A percentile compares a stretch with the other conserved stretches of the same genome.
Evolutionary conservation across 441 rosid genomes (phyloP).

Genomic region (Jatropha podagrica): DNA sequence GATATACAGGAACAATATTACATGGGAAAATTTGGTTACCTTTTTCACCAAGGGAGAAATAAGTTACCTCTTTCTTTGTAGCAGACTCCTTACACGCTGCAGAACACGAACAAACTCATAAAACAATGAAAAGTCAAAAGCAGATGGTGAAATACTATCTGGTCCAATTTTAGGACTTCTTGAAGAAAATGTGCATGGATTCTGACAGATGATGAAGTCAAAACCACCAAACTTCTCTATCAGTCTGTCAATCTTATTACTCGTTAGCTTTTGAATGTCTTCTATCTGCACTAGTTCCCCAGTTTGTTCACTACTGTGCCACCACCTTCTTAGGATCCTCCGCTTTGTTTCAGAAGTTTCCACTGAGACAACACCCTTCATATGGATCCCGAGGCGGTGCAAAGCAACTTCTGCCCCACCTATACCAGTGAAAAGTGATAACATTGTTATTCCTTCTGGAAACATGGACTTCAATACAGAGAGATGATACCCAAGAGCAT

Average conservation of each 20-base stretch:
- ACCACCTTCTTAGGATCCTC: slow-evolving; percentile 68
- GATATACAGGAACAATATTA: background rate
- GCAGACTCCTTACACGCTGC: slow-evolving; percentile 60
- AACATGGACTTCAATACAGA: slow-evolving; percentile 68
- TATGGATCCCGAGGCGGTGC: slow-evolving; percentile 69
- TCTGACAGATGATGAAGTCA: slow-evolving; percentile 78
- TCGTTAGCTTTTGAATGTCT: slow-evolving; percentile 56
- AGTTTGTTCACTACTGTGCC: slow-evolving; percentile 61
- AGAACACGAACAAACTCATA: slow-evolving; percentile 70
- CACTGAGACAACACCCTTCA: slow-evolving; percentile 71
- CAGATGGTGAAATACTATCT: slow-evolving; percentile 20
- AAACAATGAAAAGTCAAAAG: slow-evolving; percentile 63
- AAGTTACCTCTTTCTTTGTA: slow-evolving; percentile 38
- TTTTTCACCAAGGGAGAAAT: background rate
- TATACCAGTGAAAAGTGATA: slow-evolving; percentile 74
- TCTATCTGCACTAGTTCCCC: slow-evolving; percentile 82
- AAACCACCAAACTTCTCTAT: slow-evolving; percentile 56
- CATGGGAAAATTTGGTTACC: background rate
- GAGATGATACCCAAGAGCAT: slow-evolving; percentile 78
- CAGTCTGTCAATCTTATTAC: slow-evolving; percentile 48
- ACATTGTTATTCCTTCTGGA: slow-evolving; percentile 67
- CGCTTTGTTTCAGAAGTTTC: slow-evolving; percentile 61
- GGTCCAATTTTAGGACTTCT: slow-evolving; percentile 26
- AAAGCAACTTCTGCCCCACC: slow-evolving; percentile 79
- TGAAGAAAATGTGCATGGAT: slow-evolving; percentile 44